Evolutionary conservation across 1,139 yeast genomes (phyloP).

Genomic region (Debaryomyces sp.): DNA sequence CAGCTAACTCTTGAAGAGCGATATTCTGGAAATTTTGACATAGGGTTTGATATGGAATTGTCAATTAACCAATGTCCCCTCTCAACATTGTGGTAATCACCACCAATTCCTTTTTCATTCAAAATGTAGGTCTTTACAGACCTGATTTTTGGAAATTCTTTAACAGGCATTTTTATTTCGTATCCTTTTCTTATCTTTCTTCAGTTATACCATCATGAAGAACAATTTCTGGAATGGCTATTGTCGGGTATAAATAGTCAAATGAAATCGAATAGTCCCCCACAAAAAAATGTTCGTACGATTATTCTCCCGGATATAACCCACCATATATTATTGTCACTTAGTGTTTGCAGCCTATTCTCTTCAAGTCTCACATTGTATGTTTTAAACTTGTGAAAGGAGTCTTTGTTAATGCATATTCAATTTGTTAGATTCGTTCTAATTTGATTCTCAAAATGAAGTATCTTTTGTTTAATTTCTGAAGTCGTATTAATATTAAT

Average conservation of each 20-base stretch:
- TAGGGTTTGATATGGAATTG: slow-evolving; percentile 47
- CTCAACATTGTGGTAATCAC: slow-evolving; percentile 52
- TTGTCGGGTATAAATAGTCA: neutral
- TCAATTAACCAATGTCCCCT: slow-evolving; percentile 53
- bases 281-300: neutral
- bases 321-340: neutral
- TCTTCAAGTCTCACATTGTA: neutral
- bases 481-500: neutral
- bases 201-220: neutral
- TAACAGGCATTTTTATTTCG: slow-evolving; percentile 5
- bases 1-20: slow-evolving; percentile 45
- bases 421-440: neutral
- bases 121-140: slow-evolving; percentile 43
- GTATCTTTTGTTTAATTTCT: neutral
- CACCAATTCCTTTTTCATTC: slow-evolving; percentile 48
- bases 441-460: neutral
- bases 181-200: slow-evolving; percentile 2
- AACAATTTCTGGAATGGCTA: neutral
- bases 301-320: neutral
- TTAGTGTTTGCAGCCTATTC: neutral
- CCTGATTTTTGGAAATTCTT: slow-evolving; percentile 43
- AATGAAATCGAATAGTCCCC: neutral
- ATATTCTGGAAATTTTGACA: slow-evolving; percentile 49
- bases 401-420: neutral
- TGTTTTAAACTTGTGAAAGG: neutral